A percentile compares a stretch with the other conserved stretches of the same genome.
Evolutionary conservation across 805 yeast genomes (phyloP).

Genomic region (Candida qinlingensis): DNA sequence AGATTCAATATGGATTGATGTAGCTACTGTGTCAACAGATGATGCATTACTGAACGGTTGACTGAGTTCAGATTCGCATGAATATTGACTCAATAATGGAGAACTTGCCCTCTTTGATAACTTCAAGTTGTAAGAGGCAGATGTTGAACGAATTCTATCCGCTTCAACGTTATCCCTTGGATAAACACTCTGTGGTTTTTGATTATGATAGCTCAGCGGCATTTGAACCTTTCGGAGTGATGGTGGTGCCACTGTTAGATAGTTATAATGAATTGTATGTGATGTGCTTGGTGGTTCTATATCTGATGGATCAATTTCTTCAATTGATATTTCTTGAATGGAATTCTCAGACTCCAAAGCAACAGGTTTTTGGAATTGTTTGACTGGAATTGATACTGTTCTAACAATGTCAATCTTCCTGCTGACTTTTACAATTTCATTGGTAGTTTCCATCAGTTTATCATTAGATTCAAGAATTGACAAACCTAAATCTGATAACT

Average conservation of each 20-base stretch:
- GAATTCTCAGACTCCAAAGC: neutral
- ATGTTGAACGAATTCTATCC: conserved; percentile 13
- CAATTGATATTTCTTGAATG: neutral
- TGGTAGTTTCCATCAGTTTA: neutral
- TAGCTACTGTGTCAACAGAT: conserved; percentile 9
- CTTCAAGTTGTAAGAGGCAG: conserved; percentile 1
- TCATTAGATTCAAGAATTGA: neutral
- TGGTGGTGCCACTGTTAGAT: neutral
- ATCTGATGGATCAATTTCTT: neutral
- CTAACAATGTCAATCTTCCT: neutral
- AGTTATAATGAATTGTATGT: neutral
- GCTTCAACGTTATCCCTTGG: conserved; percentile 16
- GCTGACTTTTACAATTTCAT: neutral
- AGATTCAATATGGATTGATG: conserved; percentile 2
- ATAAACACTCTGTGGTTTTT: conserved; percentile 14
- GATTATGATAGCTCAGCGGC: conserved; percentile 15
- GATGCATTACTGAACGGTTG: conserved; percentile 18
- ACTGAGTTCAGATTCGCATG: conserved; percentile 22
- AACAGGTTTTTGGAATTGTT: neutral
- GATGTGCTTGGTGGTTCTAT: neutral
- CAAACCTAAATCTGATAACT: conserved; percentile 1
- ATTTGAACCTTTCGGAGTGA: neutral
- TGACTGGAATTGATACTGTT: neutral
- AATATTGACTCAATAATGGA: conserved; percentile 20
- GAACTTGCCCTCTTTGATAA: conserved; percentile 5